phyloP scores from a whole-genome alignment of 306 rosid species.

The Vigna unguiculata region DNA sequence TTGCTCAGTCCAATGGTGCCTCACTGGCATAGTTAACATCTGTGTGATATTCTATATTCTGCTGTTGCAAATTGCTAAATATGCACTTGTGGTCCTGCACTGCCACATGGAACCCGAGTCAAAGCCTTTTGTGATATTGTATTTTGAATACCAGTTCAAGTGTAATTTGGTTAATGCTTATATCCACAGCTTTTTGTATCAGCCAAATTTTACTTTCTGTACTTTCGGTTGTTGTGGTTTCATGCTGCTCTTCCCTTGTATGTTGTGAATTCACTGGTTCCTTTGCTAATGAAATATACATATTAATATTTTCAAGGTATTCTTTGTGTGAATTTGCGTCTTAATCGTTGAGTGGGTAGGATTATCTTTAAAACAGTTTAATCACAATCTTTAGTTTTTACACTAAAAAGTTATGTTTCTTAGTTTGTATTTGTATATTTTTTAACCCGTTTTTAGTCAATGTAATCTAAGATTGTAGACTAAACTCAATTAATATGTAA shows the following conservation, averaged over 20 bases:
- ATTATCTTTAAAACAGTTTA: not conserved
- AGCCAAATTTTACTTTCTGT: conserved; percentile 4
- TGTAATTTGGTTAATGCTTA: conserved; percentile 27
- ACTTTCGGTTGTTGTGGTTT: conserved; percentile 17
- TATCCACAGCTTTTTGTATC: not conserved
- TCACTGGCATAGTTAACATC: conserved; percentile 52
- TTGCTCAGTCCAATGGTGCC: conserved; percentile 56
- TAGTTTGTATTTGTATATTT: too few species aligned
- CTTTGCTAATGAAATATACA: not conserved
- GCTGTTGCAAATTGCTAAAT: conserved; percentile 37
- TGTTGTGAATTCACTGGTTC: conserved; percentile 19
- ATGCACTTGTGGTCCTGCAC: conserved; percentile 44
- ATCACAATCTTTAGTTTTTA: too few species aligned
- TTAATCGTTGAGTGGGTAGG: not conserved
- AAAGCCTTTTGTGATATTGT: conserved; percentile 34
- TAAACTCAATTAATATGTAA: too few species aligned
- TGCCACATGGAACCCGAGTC: not conserved
- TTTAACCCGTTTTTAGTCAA: too few species aligned
- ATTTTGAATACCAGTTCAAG: conserved; percentile 29
- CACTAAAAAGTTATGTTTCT: too few species aligned
- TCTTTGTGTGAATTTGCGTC: not conserved
- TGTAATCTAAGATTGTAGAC: too few species aligned
- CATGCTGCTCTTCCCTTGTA: conserved; percentile 21
- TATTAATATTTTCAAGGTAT: not conserved
- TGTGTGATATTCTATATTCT: conserved; percentile 20